Conservation (phyloP, 306 rosid genomes). For the Arachis hypogaea region DNA sequence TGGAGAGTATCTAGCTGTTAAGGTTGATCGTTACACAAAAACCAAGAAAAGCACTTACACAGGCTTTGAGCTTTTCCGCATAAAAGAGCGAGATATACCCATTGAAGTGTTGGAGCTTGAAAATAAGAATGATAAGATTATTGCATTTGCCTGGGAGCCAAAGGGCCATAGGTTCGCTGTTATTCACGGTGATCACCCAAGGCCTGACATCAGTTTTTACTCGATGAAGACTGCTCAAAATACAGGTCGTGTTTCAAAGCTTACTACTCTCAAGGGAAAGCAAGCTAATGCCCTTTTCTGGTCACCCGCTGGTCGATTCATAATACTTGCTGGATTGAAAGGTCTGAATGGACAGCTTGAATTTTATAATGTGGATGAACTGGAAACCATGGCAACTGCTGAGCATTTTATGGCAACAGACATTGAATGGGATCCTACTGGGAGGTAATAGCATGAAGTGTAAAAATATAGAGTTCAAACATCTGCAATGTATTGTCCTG, state of each 20-base stretch:
- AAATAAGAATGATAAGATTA: constrained; percentile 86
- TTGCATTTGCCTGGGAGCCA: constrained; percentile 97
- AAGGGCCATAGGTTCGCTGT: constrained; percentile 83
- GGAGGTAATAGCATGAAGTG: constrained; percentile 58
- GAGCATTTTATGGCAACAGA: constrained; percentile 88
- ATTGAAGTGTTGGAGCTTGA: constrained; percentile 87
- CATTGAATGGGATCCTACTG: constrained; percentile 94
- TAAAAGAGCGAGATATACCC: constrained; percentile 83
- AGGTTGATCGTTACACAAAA: constrained; percentile 77
- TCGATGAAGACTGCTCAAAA: constrained; percentile 67
- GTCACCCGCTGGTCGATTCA: constrained; percentile 81
- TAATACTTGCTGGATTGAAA: constrained; percentile 82
- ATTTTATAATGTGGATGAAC: constrained; percentile 80
- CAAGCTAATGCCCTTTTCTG: constrained; percentile 87
- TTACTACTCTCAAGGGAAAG: constrained; percentile 77
- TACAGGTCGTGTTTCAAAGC: constrained; percentile 78
- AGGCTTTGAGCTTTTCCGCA: constrained; percentile 85
- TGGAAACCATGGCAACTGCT: constrained; percentile 79
- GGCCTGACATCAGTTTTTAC: constrained; percentile 79
- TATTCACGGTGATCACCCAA: constrained; percentile 84
- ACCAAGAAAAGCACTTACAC: constrained; percentile 81
- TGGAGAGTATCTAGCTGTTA: constrained; percentile 81
- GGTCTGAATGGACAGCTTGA: constrained; percentile 75
- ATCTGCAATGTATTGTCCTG: not conserved
- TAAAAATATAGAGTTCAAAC: constrained; percentile 9